These are phyloP conservation scores for Penicillium sp. DNA, from an alignment of 2,329 filamentous ascomycete genomes.

Conservation along the genomic window DNA sequence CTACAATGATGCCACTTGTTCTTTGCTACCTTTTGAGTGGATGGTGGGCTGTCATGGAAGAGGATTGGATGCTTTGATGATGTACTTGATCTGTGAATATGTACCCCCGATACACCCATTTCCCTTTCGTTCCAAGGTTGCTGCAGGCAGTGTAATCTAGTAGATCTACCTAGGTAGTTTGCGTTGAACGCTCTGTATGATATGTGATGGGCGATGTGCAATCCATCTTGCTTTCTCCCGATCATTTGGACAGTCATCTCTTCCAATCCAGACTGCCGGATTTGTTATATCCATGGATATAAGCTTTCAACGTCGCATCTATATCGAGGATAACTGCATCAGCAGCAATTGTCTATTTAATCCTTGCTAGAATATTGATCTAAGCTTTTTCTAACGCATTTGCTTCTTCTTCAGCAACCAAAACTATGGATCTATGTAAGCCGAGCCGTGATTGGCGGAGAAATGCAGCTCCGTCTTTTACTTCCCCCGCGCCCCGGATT, in stretches of 20 bases:
- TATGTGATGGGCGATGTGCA: neutral
- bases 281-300: too few relatives aligned
- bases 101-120: neutral
- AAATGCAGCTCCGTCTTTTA: slow-evolving; percentile 24
- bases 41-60: neutral
- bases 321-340: too few relatives aligned
- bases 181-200: too few relatives aligned
- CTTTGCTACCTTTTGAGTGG: neutral
- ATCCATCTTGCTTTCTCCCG: neutral
- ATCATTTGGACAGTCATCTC: too few relatives aligned
- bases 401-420: too few relatives aligned
- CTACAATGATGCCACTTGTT: slow-evolving; percentile 2
- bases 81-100: slow-evolving; percentile 11
- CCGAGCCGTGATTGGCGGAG: slow-evolving; percentile 33
- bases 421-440: too few relatives aligned
- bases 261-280: neutral
- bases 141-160: too few relatives aligned
- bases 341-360: neutral
- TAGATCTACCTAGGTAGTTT: too few relatives aligned
- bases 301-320: too few relatives aligned
- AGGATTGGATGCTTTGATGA: slow-evolving; percentile 2
- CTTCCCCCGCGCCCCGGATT: slow-evolving; percentile 20
- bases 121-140: too few relatives aligned
- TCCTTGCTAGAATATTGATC: too few relatives aligned
- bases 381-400: too few relatives aligned